Conservation (phyloP, 345 rosid species). For the Nephelium lappaceum region DNA sequence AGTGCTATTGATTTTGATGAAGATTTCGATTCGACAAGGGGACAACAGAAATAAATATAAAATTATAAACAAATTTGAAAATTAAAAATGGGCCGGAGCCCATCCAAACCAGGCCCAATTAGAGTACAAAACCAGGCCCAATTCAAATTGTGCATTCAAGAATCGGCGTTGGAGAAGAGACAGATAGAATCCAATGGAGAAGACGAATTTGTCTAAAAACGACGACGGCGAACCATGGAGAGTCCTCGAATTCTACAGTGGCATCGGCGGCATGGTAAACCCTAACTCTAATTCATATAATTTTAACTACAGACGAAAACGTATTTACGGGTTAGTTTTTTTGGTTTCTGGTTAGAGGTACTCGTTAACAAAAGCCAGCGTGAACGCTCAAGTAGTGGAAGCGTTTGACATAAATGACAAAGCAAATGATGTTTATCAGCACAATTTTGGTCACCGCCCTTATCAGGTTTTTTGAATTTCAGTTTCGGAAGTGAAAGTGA, state of each 20-base stretch:
- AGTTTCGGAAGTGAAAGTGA: not conserved
- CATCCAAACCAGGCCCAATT: not conserved
- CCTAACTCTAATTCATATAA: not conserved
- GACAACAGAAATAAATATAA: no score
- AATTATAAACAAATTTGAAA: no score
- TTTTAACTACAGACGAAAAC: no score
- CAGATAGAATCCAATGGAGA: conserved; percentile 35
- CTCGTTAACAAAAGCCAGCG: conserved; percentile 62
- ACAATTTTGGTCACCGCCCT: conserved; percentile 88
- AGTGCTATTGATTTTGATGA: not conserved
- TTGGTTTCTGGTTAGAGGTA: conserved; percentile 51
- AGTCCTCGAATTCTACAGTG: conserved; percentile 92
- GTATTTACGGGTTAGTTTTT: not conserved
- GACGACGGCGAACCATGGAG: conserved; percentile 62
- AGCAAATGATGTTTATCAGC: conserved; percentile 89
- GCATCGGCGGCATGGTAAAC: conserved; percentile 84
- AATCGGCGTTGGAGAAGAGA: not conserved
- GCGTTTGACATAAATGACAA: conserved; percentile 88
- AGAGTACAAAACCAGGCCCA: not conserved
- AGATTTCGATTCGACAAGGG: not conserved
- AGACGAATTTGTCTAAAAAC: conserved; percentile 23
- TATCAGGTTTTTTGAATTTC: conserved; percentile 54
- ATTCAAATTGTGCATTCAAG: not conserved
- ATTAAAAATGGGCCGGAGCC: not conserved
- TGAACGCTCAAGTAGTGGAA: conserved; percentile 62